Evolutionary conservation across 306 rosid species (phyloP), one percentile per base, ranked within the genome.

Genomic region (Inga oerstediana): DNA sequence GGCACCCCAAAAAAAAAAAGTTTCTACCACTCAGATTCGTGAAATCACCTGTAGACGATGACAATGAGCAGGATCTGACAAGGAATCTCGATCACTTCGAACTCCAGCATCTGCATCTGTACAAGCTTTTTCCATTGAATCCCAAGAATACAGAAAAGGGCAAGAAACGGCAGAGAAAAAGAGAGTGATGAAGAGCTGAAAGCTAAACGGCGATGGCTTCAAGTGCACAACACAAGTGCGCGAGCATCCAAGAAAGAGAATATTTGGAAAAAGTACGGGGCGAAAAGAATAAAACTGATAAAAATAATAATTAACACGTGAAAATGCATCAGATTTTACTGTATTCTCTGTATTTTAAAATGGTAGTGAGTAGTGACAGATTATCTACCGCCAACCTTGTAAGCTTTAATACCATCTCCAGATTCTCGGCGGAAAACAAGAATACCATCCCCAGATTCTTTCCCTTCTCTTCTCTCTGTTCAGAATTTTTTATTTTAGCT

Each of bases 51-150:
- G 85, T 49, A 56, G 9, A 41, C 24, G 54, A n/a, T 71, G 54
- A 44, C 69, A 69, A 32, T 52, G 75, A 66, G 86, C 54, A 27
- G 85, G 80, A 70, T 66, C 87, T 12, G 82, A 75, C 34, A 76
- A 70, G 45, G 78, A 84, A 75, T 80, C 86, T 77, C 52, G 86
- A 20, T 62, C 76, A 69, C 27, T 81, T 78, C 54, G 86, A 78
- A 87, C 86, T 77, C 86, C 82, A 66, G 49, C 79, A 70, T 37
- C 87, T 75, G 84, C 80, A 70, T 48, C 89, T 75, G 84, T 84
- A 76, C 41, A 5, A 24, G 84, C 82, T 62, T 27, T 85, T 67
- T 88, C 93, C 94, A 89, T 91, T 62, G 82, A 72, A 85, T 73
- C 44, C 68, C 70, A 43, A 48, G 76, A 69, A 66, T 62, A n/a